Conservation (phyloP, 192 early-diverging fungal species). For the Coemansia sp. region DNA sequence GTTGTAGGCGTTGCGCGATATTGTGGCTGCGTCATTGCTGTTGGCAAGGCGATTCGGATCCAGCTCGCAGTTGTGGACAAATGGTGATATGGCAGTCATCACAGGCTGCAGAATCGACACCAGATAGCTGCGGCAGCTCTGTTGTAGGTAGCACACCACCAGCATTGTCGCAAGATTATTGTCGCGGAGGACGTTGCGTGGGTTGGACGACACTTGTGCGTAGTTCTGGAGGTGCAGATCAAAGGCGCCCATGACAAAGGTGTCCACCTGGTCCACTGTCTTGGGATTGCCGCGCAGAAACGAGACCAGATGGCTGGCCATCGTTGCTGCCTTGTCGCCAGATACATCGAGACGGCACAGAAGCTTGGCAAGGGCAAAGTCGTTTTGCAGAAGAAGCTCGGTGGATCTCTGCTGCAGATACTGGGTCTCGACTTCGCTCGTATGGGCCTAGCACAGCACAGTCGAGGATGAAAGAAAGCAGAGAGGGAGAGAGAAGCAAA, state of each 20-base stretch:
- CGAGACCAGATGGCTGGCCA: slow-evolving; percentile 53
- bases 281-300: slow-evolving; percentile 52
- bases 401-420: slow-evolving; percentile 53
- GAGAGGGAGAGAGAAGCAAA: neutral
- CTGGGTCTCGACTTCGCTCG: slow-evolving; percentile 50
- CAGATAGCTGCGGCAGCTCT: slow-evolving; percentile 47
- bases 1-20: slow-evolving; percentile 47
- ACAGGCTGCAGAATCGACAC: slow-evolving; percentile 54
- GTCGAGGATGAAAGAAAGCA: neutral
- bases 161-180: slow-evolving; percentile 56
- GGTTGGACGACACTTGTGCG: slow-evolving; percentile 25
- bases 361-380: slow-evolving; percentile 36
- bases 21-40: slow-evolving; percentile 19
- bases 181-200: slow-evolving; percentile 42
- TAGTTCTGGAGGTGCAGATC: slow-evolving; percentile 40
- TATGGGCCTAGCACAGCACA: slow-evolving; percentile 25
- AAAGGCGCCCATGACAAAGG: slow-evolving; percentile 49
- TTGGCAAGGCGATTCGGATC: slow-evolving; percentile 43
- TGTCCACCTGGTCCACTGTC: slow-evolving; percentile 37
- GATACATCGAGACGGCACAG: slow-evolving; percentile 45
- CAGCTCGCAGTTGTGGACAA: slow-evolving; percentile 55
- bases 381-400: slow-evolving; percentile 39
- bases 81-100: slow-evolving; percentile 41
- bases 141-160: slow-evolving; percentile 53
- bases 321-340: slow-evolving; percentile 48